phyloP scores from a whole-genome alignment of 163 green algal species.

The Prototheca stagnorum region DNA sequence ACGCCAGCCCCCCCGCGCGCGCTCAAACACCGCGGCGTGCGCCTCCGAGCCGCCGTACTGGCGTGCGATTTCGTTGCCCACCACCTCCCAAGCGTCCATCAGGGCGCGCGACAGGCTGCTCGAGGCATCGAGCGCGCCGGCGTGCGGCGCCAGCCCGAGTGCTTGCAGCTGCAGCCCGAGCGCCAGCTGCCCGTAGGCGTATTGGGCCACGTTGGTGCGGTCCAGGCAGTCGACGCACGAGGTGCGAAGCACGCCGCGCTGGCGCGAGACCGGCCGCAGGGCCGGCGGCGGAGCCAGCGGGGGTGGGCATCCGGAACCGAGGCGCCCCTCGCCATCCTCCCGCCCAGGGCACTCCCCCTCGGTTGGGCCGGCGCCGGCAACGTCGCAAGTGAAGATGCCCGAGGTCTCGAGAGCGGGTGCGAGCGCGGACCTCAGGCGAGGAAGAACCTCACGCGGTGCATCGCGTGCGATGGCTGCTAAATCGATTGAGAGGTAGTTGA shows the following conservation, averaged over 20 bases:
- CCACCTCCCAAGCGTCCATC: slow-evolving; percentile 71
- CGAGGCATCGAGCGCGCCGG: slow-evolving; percentile 25
- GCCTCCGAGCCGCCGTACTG: slow-evolving; percentile 78
- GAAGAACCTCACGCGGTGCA: slow-evolving; percentile 26
- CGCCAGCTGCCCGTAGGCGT: slow-evolving; percentile 56
- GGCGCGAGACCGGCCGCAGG: slow-evolving; percentile 13
- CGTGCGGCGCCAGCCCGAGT: slow-evolving; percentile 37
- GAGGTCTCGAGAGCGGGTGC: slow-evolving; percentile 13
- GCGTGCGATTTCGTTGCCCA: slow-evolving; percentile 62
- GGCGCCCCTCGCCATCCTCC: background rate
- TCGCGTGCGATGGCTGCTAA: too few species aligned
- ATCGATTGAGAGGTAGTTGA: too few species aligned
- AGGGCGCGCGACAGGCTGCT: slow-evolving; percentile 46
- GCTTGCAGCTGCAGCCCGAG: slow-evolving; percentile 70
- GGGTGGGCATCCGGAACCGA: too few species aligned
- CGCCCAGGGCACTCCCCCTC: background rate
- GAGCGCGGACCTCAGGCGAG: slow-evolving; percentile 44
- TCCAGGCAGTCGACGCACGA: slow-evolving; percentile 98
- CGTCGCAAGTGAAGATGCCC: slow-evolving; percentile 28
- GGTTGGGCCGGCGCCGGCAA: too few species aligned
- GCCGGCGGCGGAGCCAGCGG: background rate
- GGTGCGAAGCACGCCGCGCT: slow-evolving; percentile 63
- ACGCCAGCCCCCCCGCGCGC: slow-evolving; percentile 65
- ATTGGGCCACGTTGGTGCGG: slow-evolving; percentile 92
- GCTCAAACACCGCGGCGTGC: slow-evolving; percentile 67